Percentiles rank a stretch among this genome's conserved stretches.
Evolutionary conservation across 176 grass and related monocot genomes (phyloP).

Genomic region (Aegilops tauschii): DNA sequence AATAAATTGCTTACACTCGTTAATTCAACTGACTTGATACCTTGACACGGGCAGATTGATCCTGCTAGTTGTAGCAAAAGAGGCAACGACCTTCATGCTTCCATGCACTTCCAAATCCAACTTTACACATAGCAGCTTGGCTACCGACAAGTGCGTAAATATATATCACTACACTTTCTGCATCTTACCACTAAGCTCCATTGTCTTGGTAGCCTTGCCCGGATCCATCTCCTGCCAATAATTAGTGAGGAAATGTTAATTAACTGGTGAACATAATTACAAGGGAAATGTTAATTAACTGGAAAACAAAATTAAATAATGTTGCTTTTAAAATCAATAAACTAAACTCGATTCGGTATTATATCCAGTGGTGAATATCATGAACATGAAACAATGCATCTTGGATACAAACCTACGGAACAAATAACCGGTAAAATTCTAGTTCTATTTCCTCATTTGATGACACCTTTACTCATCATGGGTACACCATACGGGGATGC

Average conservation of each 20-base stretch:
- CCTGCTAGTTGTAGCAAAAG: slow-evolving; percentile 19
- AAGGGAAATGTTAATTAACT: not conserved
- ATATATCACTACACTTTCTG: slow-evolving; percentile 16
- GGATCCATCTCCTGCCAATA: slow-evolving; percentile 26
- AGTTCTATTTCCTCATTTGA: not conserved
- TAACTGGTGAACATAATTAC: not conserved
- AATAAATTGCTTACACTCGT: not conserved
- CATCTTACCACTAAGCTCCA: slow-evolving; percentile 4
- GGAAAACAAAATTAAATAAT: not conserved
- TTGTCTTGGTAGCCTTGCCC: not conserved
- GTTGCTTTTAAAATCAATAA: not conserved
- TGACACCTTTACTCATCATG: not conserved
- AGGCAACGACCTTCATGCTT: not conserved
- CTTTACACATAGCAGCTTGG: slow-evolving; percentile 16
- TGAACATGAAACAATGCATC: not conserved
- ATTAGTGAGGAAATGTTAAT: not conserved
- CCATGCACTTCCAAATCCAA: not conserved
- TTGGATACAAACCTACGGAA: not conserved
- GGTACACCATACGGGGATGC: not conserved
- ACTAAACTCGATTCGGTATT: not conserved
- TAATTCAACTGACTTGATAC: not conserved
- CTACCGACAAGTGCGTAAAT: not conserved
- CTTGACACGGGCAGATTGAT: not conserved
- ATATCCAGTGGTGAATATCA: not conserved
- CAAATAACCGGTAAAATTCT: not conserved